Conservation (phyloP, 1,284 basidiomycete species). For the Boletus semigastroideus region DNA sequence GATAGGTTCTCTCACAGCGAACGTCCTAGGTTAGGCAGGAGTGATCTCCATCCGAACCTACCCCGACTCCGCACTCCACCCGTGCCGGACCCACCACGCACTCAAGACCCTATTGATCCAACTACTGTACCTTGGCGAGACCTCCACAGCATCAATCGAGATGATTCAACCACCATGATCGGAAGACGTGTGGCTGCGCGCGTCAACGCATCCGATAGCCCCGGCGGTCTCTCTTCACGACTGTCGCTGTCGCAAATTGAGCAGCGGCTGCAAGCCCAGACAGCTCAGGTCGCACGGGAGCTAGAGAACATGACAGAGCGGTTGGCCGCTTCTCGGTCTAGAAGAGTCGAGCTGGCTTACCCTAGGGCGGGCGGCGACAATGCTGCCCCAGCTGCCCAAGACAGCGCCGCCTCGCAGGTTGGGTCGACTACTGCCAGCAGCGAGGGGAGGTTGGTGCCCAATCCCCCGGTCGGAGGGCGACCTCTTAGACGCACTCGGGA, state of each 20-base stretch:
- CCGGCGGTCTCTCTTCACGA: constrained; percentile 17
- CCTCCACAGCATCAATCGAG: constrained; percentile 16
- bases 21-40: constrained; percentile 11
- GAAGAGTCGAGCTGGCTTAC: constrained; percentile 24
- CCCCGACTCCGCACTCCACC: constrained; percentile 30
- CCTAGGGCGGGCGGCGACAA: constrained; percentile 14
- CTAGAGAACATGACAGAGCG: constrained; percentile 32
- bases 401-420: constrained; percentile 3
- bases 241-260: constrained; percentile 28
- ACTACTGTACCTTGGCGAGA: constrained; percentile 19
- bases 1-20: constrained; percentile 22
- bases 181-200: constrained; percentile 53
- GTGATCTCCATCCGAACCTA: constrained; percentile 10
- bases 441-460: constrained; percentile 8
- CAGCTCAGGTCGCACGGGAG: constrained; percentile 36
- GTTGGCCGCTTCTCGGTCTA: constrained; percentile 21
- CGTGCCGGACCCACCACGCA: constrained; percentile 30
- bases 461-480: constrained; percentile 9
- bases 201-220: constrained; percentile 31
- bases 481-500: constrained; percentile 20
- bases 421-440: background rate
- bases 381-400: background rate
- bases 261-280: constrained; percentile 30
- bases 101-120: constrained; percentile 13
- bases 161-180: constrained; percentile 46